Conservation (phyloP, 1,139 yeast species). For the Hyphopichia burtonii region DNA sequence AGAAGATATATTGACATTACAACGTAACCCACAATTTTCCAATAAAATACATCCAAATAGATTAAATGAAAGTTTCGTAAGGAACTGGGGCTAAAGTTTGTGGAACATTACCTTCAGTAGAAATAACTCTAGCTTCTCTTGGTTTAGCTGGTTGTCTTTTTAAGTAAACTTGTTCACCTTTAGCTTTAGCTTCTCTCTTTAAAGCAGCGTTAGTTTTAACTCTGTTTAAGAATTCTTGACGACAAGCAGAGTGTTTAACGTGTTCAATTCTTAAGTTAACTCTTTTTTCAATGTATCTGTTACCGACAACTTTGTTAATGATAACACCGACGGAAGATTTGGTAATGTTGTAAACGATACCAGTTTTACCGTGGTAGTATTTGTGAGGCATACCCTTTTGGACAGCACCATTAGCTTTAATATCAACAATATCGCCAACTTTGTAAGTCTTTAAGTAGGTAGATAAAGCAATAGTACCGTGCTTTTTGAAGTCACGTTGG, state of each 20-base stretch:
- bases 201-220: slow-evolving; percentile 94
- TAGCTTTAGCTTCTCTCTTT: slow-evolving; percentile 92
- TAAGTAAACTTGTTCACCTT: slow-evolving; percentile 86
- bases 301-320: slow-evolving; percentile 96
- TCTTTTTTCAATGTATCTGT: slow-evolving; percentile 99
- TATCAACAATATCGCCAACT: slow-evolving; percentile 99
- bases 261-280: slow-evolving; percentile 98
- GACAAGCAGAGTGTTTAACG: slow-evolving; percentile 99
- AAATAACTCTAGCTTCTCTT: slow-evolving; percentile 84
- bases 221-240: slow-evolving; percentile 98
- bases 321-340: slow-evolving; percentile 98
- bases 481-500: slow-evolving; percentile 99
- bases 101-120: slow-evolving; percentile 78
- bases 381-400: slow-evolving; percentile 99
- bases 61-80: slow-evolving; percentile 98
- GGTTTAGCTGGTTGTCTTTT: slow-evolving; percentile 99
- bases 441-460: slow-evolving; percentile 97
- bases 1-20: slow-evolving; percentile 5
- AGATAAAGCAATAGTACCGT: slow-evolving; percentile 92
- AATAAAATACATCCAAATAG: slow-evolving; percentile 11
- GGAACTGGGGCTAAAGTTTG: slow-evolving; percentile 99
- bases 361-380: slow-evolving; percentile 99
- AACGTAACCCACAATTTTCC: slow-evolving; percentile 5
- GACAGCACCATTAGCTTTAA: slow-evolving; percentile 98
- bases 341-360: slow-evolving; percentile 98